Base-by-base conservation (phyloP, 305 asterid species). In the Fraxinus greggii region DNA sequence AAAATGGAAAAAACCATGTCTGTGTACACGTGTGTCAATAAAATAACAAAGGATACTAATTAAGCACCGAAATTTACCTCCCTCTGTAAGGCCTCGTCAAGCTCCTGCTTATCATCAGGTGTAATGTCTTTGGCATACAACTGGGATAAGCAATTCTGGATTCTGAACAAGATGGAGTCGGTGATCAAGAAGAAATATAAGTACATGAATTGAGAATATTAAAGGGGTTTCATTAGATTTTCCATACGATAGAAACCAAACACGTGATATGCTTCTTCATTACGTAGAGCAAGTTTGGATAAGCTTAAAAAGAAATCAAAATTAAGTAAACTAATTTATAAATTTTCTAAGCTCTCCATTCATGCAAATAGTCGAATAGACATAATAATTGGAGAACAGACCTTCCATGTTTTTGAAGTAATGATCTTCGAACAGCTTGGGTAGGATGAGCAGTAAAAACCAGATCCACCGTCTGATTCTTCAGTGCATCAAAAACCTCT, bases 391-490 rank as follows among this genome's bases (percentile, higher is more conserved):
- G 17, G 23, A 77, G 70, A 73, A 28, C 80, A 61, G 83, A 95
- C 99, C 99, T 95, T 79, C 92, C 98, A 77, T 95, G 98, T 89
- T 95, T 95, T 85, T 95, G 98, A 85, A 95, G 98, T 94, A 95
- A 89, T 2, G 99, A 95, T 87, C 99, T 90, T 42, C 99, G 86
- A 13, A 93, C 89, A 67, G 99, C 88, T 83, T 95, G 99, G 0
- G 99, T 95, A 32, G 99, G 99, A 84, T 95, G 99, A 80, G 99
- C 99, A n/a, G 99, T 95, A 29, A 95, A 87, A 78, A 95, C 99
- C 31, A 95, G 90, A 89, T 95, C 99, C 33, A 95, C 97, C 0
- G 98, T 95, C 90, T 95, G 99, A 88, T 94, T 95, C 93, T 93
- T 95, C 77, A 95, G 78, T 7, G 98, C 99, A 77, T 94, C 97